Percentiles rank a stretch among this genome's conserved stretches.
Conservation (phyloP, 2,329 filamentous ascomycete genomes). For the Aspergillus ibericus region DNA sequence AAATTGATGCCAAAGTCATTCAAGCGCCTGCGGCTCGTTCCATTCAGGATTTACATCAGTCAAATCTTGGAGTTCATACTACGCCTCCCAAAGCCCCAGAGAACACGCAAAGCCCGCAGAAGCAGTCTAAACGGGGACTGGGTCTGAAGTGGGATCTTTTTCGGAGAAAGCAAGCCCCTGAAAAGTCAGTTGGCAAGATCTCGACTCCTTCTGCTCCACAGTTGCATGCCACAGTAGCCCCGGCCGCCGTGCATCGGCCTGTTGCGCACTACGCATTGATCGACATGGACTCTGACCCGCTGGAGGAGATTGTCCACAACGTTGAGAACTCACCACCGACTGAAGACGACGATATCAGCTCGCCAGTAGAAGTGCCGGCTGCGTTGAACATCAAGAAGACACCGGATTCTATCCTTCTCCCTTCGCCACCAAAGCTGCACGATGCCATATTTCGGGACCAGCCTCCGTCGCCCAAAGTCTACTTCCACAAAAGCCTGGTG, state of each 20-base stretch:
- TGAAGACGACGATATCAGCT: conserved; percentile 30
- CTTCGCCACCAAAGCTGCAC: conserved; percentile 42
- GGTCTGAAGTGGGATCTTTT: conserved; percentile 59
- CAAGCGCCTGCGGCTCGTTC: not conserved
- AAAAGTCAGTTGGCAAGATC: conserved; percentile 21
- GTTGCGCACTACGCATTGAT: conserved; percentile 61
- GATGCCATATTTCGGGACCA: conserved; percentile 31
- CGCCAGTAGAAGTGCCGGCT: conserved; percentile 27
- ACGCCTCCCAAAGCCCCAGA: not conserved
- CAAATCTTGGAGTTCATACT: not conserved
- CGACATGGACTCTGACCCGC: conserved; percentile 45
- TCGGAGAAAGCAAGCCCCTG: conserved; percentile 43
- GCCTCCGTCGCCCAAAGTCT: conserved; percentile 38
- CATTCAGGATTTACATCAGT: not conserved
- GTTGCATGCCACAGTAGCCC: conserved; percentile 43
- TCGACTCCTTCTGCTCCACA: conserved; percentile 29
- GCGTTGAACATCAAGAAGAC: conserved; percentile 34
- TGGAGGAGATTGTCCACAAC: conserved; percentile 41
- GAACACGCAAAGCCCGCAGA: conserved; percentile 10
- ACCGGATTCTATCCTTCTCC: conserved; percentile 42
- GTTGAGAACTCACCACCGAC: conserved; percentile 43
- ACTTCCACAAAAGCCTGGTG: conserved; percentile 33
- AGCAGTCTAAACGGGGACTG: conserved; percentile 35
- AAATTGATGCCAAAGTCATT: not conserved
- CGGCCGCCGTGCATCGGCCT: conserved; percentile 41